A percentile compares a stretch with the other conserved stretches of the same genome.
Evolutionary conservation across 2,329 filamentous ascomycete genomes (phyloP).

Genomic region (Chrysoporthe deuterocubensis): DNA sequence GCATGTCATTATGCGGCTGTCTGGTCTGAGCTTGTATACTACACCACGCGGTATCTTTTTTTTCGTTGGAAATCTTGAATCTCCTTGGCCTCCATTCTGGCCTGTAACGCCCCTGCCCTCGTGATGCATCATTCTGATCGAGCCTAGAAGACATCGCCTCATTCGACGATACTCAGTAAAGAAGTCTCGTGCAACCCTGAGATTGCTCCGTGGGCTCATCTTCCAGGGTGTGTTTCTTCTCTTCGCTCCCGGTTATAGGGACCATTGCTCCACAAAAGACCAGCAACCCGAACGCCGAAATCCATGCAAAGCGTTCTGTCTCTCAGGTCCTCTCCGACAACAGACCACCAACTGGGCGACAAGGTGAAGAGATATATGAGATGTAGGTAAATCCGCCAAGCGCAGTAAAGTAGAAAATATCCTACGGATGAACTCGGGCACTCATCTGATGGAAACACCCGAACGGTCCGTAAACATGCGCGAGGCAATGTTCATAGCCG

Average conservation of each 20-base stretch:
- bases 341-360: not conserved
- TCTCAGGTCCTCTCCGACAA: not conserved
- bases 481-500: slow-evolving; percentile 97
- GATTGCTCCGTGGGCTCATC: not conserved
- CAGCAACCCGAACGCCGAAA: slow-evolving; percentile 24
- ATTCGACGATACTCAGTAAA: not conserved
- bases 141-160: not conserved
- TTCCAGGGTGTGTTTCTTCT: not conserved
- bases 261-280: not conserved
- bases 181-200: not conserved
- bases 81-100: not conserved
- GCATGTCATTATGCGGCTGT: not conserved
- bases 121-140: slow-evolving; percentile 3
- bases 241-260: not conserved
- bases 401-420: not conserved
- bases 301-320: slow-evolving; percentile 22
- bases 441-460: slow-evolving; percentile 71
- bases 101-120: slow-evolving; percentile 7
- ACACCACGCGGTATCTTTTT: slow-evolving; percentile 23
- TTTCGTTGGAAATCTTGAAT: slow-evolving; percentile 9
- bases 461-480: slow-evolving; percentile 93
- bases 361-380: not conserved
- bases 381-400: not conserved
- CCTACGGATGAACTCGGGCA: not conserved
- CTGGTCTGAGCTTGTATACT: slow-evolving; percentile 10